Conservation (phyloP, 2,329 filamentous ascomycete species). For the Stachybotrys echinatus region DNA sequence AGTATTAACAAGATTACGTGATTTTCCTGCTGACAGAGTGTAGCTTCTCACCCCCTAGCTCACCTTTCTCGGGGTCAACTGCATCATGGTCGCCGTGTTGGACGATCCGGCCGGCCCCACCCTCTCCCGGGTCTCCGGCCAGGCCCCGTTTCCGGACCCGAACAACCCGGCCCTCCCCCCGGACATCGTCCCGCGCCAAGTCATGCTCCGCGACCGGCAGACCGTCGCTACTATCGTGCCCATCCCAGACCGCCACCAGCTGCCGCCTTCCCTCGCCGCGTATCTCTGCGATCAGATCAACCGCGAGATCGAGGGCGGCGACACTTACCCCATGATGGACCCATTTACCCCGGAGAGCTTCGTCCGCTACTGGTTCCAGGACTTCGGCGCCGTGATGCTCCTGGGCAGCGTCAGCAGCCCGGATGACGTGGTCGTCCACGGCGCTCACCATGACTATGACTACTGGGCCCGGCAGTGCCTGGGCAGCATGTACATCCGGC, state of each 20-base stretch:
- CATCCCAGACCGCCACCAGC: slow-evolving; percentile 69
- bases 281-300: slow-evolving; percentile 83
- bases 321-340: slow-evolving; percentile 86
- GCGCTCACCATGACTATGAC: slow-evolving; percentile 36
- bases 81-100: slow-evolving; percentile 69
- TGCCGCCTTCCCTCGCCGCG: slow-evolving; percentile 68
- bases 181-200: slow-evolving; percentile 67
- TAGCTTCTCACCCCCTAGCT: not conserved
- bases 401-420: slow-evolving; percentile 66
- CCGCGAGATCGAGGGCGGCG: slow-evolving; percentile 85
- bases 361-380: slow-evolving; percentile 82
- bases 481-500: slow-evolving; percentile 91
- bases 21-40: too few relatives aligned
- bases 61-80: slow-evolving; percentile 3
- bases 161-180: slow-evolving; percentile 58
- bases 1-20: too few relatives aligned
- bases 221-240: slow-evolving; percentile 81
- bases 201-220: slow-evolving; percentile 77
- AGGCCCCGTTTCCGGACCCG: slow-evolving; percentile 58
- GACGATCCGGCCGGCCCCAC: slow-evolving; percentile 69
- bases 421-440: slow-evolving; percentile 51
- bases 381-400: slow-evolving; percentile 84
- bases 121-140: slow-evolving; percentile 65
- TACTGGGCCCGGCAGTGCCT: slow-evolving; percentile 78
- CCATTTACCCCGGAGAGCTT: slow-evolving; percentile 70